phyloP scores from a whole-genome alignment of 2,329 filamentous ascomycete species.

The Colletotrichum truncatum region DNA sequence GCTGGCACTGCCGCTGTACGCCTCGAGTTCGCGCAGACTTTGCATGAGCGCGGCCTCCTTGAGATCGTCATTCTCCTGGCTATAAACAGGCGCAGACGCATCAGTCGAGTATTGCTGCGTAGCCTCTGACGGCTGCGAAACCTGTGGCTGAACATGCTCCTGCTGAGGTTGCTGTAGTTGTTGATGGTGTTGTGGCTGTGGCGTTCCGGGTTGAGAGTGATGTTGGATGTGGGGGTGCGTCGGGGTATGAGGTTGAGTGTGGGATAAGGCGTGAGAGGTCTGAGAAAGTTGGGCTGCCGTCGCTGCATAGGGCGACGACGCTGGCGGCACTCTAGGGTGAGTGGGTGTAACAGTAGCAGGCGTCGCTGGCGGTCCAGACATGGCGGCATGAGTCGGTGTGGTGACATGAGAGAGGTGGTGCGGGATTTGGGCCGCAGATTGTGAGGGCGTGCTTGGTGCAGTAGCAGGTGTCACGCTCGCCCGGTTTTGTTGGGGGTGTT shows the following conservation, averaged over 20 bases:
- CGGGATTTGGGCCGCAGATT: constrained; percentile 22
- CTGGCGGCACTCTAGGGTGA: constrained; percentile 6
- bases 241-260: constrained; percentile 19
- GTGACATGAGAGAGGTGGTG: constrained; percentile 23
- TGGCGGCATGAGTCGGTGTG: constrained; percentile 16
- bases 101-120: constrained; percentile 16
- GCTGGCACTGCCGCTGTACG: constrained; percentile 26
- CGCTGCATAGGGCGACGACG: constrained; percentile 23
- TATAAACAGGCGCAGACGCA: constrained; percentile 15
- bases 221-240: constrained; percentile 21
- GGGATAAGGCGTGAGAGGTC: constrained; percentile 17
- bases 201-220: constrained; percentile 23
- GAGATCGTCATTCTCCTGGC: constrained; percentile 25
- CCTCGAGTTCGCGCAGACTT: constrained; percentile 30
- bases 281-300: constrained; percentile 24
- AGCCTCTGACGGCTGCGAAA: constrained; percentile 11
- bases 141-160: constrained; percentile 28
- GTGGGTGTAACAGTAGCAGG: neutral
- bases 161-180: constrained; percentile 32
- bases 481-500: constrained; percentile 37
- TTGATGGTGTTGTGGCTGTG: constrained; percentile 23
- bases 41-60: constrained; percentile 31
- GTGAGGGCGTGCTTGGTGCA: constrained; percentile 13
- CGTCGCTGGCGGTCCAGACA: constrained; percentile 11
- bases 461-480: constrained; percentile 19